phyloP scores from a whole-genome alignment of 345 rosid genomes.

The Psidium friedrichsthalianum region DNA sequence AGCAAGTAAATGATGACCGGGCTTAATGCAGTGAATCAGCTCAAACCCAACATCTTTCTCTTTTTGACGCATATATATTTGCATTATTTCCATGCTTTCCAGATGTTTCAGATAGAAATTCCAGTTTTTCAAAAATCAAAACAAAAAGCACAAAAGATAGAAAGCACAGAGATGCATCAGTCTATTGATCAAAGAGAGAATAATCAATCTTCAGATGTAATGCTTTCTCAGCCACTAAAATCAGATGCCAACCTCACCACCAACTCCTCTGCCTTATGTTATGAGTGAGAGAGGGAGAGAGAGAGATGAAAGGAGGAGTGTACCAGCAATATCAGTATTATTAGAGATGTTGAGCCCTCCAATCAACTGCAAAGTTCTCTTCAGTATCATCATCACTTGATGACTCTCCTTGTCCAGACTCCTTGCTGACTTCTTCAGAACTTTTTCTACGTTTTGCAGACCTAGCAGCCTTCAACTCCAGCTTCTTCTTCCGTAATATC shows the following conservation, averaged over 20 bases:
- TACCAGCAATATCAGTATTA: not conserved
- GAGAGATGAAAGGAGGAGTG: not conserved
- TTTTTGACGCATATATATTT: not conserved
- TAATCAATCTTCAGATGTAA: not conserved
- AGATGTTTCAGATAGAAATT: not conserved
- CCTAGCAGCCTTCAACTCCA: constrained; percentile 59
- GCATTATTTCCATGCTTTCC: not conserved
- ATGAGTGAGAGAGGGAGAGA: not conserved
- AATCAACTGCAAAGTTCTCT: constrained; percentile 66
- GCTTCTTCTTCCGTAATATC: constrained; percentile 45
- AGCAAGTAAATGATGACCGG: not conserved
- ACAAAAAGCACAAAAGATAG: not conserved
- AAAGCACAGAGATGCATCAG: not conserved
- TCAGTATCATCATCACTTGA: constrained; percentile 57
- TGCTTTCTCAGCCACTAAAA: not conserved
- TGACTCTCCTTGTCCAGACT: constrained; percentile 30
- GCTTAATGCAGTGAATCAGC: not conserved
- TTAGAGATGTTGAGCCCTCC: constrained; percentile 95
- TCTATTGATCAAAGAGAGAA: not conserved
- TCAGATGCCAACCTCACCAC: not conserved
- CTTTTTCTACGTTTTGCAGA: constrained; percentile 40
- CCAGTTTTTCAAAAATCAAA: not conserved
- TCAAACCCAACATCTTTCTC: not conserved
- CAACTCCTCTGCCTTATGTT: not conserved
- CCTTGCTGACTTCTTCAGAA: constrained; percentile 20